A percentile compares a stretch with the other conserved stretches of the same genome.
Conservation (phyloP, 257 asterid genomes). For the Oldenlandia corymbosa region DNA sequence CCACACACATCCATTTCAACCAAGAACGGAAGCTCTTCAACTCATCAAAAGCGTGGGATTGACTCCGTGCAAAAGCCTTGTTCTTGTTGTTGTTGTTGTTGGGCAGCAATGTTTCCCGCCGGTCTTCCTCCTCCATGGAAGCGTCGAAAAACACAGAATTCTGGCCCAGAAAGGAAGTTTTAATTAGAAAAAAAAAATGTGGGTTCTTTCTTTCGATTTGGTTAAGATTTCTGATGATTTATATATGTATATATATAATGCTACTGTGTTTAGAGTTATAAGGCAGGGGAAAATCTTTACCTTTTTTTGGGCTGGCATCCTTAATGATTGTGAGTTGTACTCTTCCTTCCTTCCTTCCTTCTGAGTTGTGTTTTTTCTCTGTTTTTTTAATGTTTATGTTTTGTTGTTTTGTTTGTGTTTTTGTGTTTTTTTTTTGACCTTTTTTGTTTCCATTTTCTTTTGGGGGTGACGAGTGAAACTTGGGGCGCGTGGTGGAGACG, state of each 20-base stretch:
- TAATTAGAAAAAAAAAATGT: slow-evolving; percentile 7
- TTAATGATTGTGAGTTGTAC: slow-evolving; percentile 8
- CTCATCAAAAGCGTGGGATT: slow-evolving; percentile 72
- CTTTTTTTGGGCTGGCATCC: background rate
- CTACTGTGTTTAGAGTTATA: no score
- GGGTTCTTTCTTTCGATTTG: slow-evolving; percentile 2
- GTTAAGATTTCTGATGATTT: background rate
- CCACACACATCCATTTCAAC: slow-evolving; percentile 89
- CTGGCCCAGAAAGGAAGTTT: no score
- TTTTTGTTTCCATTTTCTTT: background rate
- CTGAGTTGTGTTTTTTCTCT: background rate
- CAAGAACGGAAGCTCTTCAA: slow-evolving; percentile 66
- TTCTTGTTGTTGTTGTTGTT: no score
- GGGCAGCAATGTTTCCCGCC: slow-evolving; percentile 20
- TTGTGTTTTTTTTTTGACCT: background rate
- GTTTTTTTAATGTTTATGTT: no score
- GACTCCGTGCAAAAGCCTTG: slow-evolving; percentile 34
- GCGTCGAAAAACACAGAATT: background rate
- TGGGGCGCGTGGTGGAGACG: slow-evolving; percentile 12
- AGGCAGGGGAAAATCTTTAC: background rate
- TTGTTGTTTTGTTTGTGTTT: no score
- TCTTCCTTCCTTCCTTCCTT: no score
- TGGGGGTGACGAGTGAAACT: background rate
- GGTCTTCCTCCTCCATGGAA: slow-evolving; percentile 44
- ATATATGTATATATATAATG: background rate